These are phyloP conservation scores for Diaporthe humulicola DNA, from an alignment of 2,329 filamentous ascomycete genomes.

Conservation along the genomic window DNA sequence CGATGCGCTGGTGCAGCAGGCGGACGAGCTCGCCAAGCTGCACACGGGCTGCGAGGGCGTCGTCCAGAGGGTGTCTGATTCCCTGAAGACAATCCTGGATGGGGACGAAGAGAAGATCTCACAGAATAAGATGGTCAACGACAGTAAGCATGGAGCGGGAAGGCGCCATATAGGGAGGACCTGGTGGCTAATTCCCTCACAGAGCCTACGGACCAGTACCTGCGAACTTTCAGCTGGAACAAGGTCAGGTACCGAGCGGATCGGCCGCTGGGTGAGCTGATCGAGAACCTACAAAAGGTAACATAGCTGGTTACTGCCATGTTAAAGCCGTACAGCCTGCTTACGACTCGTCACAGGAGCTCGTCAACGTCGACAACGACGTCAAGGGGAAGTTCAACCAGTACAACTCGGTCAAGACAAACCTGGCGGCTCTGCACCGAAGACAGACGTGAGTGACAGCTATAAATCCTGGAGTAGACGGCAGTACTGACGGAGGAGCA, in stretches of 20 bases:
- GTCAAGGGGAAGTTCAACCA: constrained; percentile 95
- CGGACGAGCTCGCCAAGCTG: constrained; percentile 93
- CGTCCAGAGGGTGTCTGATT: constrained; percentile 89
- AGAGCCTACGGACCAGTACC: constrained; percentile 97
- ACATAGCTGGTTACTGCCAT: constrained; percentile 12
- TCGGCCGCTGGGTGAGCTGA: constrained; percentile 87
- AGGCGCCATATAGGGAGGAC: neutral
- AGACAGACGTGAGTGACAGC: constrained; percentile 80
- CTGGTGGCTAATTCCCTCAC: constrained; percentile 41
- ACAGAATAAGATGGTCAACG: constrained; percentile 93
- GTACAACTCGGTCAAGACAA: constrained; percentile 92
- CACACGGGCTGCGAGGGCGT: constrained; percentile 84
- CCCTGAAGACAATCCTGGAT: constrained; percentile 84
- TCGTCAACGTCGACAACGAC: constrained; percentile 93
- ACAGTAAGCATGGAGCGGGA: constrained; percentile 72
- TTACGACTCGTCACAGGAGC: constrained; percentile 70
- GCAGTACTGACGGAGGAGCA: constrained; percentile 50
- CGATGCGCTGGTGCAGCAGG: constrained; percentile 94
- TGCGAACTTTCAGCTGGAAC: constrained; percentile 93
- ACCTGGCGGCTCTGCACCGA: constrained; percentile 83
- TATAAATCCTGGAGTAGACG: neutral
- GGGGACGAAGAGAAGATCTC: constrained; percentile 86
- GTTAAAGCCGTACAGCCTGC: neutral
- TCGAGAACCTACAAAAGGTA: constrained; percentile 91
- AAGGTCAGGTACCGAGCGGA: constrained; percentile 97